Evolutionary conservation across 495 filamentous ascomycete species (phyloP), one percentile per base, ranked within the genome.

Genomic region (Aspergillus saccharolyticus): DNA sequence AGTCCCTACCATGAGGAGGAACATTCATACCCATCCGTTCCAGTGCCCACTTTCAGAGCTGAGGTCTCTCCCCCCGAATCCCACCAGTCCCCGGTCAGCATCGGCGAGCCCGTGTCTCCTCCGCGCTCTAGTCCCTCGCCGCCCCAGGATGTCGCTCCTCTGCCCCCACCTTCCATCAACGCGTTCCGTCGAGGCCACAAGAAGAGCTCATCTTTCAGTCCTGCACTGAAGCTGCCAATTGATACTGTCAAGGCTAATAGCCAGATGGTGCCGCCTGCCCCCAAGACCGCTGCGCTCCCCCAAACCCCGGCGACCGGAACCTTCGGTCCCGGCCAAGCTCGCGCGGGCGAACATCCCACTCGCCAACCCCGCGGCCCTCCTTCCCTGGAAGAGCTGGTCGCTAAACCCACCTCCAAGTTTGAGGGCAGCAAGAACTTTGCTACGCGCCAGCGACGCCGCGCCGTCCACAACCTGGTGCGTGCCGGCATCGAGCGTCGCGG

Each of bases 351-450:
- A 75, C 95, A 97, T 68, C 94, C 94, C 4, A 77, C 87, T 56
- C 94, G 94, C 58, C 95, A 97, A 71, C 94, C 94, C 48, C 89
- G 91, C 65, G 91, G 91, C 28, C 94, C 94, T 17, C 95, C 95
- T 5, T 83, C 89, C 1, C 78, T 97, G 45, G 95, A 99, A 61
- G 93, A 99, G 71, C 84, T 99, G 55, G 81, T 86, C 58, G 84
- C 86, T 22, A 92, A 91, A 72, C 94, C 94, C 6, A 99, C 94
- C 4, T 86, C 90, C 46, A 96, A 91, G 74, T 86, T 94, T 60
- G 93, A 96, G 65, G 94, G 95, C 39, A 96, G 93, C 84, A 96
- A 96, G 81, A 99, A 99, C 75, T 99, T 99, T 72, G 87, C 89
- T 18, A 87, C 90, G 30, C 93, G 93, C 60, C 91, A 94, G 65